Conservation (phyloP, 2,329 filamentous ascomycete species). For the Beauveria sp. region DNA sequence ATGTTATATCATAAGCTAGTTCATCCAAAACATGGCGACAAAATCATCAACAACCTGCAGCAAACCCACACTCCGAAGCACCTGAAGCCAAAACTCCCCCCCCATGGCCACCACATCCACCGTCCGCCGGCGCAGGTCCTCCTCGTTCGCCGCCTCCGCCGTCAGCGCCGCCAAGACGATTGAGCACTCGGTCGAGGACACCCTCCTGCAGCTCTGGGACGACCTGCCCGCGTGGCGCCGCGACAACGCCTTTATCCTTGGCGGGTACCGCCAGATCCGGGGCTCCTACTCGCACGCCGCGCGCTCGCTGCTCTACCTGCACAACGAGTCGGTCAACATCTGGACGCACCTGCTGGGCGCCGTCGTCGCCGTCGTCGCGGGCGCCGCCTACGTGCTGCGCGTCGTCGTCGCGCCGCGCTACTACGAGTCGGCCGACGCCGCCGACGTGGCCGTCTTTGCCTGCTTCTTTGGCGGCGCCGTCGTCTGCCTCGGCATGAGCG, state of each 20-base stretch:
- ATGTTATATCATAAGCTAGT: neutral
- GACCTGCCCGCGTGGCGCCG: slow-evolving; percentile 52
- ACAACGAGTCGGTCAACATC: slow-evolving; percentile 58
- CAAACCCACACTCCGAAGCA: neutral
- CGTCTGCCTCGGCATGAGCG: slow-evolving; percentile 70
- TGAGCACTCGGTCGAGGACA: slow-evolving; percentile 33
- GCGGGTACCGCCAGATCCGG: slow-evolving; percentile 45
- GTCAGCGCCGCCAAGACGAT: slow-evolving; percentile 22
- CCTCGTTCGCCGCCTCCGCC: slow-evolving; percentile 18
- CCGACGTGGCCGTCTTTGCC: slow-evolving; percentile 64
- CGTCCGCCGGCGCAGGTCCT: slow-evolving; percentile 16
- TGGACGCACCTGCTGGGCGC: slow-evolving; percentile 61
- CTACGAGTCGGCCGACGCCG: slow-evolving; percentile 52
- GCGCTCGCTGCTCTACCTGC: slow-evolving; percentile 43
- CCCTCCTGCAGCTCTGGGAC: slow-evolving; percentile 47
- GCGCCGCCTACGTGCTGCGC: slow-evolving; percentile 44
- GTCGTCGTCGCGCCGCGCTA: slow-evolving; percentile 47
- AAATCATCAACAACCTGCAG: neutral
- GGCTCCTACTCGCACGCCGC: slow-evolving; percentile 40
- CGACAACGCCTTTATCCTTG: slow-evolving; percentile 49
- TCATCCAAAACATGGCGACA: neutral
- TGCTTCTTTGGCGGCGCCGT: slow-evolving; percentile 75
- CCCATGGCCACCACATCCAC: neutral
- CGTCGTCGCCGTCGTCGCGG: slow-evolving; percentile 43
- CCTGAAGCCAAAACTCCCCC: neutral